Percentiles rank a stretch among this genome's conserved stretches.
phyloP scores from a whole-genome alignment of 164 flowering plant genomes.

The Kalanchoe fedtschenkoi region DNA sequence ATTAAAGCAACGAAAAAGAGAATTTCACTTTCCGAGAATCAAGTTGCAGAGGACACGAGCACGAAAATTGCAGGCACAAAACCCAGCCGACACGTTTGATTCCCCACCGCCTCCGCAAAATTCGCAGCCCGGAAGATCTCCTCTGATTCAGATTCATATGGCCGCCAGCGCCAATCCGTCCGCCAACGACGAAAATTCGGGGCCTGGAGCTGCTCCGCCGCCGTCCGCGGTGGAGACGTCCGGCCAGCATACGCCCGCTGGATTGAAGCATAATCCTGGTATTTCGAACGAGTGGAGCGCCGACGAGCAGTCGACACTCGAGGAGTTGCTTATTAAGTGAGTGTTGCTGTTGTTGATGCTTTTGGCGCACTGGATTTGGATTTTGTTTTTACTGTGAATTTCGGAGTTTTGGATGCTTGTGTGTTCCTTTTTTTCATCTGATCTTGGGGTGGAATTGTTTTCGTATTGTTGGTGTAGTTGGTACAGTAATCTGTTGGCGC shows the following conservation, averaged over 20 bases:
- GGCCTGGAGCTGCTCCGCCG: constrained; percentile 8
- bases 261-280: constrained; percentile 31
- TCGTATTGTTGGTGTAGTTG: background rate
- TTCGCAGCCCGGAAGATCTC: background rate
- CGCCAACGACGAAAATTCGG: constrained; percentile 12
- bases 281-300: constrained; percentile 27
- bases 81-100: no score
- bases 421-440: background rate
- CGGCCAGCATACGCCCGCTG: constrained; percentile 13
- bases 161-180: constrained; percentile 35
- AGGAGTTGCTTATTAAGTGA: constrained; percentile 30
- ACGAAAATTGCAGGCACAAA: no score
- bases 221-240: constrained; percentile 11
- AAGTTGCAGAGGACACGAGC: no score
- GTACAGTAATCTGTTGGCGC: no score
- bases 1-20: background rate
- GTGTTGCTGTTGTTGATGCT: background rate
- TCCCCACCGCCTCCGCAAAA: background rate
- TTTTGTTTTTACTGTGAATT: no score
- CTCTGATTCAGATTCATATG: constrained; percentile 16
- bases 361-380: background rate
- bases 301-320: constrained; percentile 32
- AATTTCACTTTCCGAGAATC: background rate
- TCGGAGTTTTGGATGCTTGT: background rate
- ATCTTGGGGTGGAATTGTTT: background rate